phyloP scores from a whole-genome alignment of 192 early-diverging fungal species.

The Coemansia sp. region DNA sequence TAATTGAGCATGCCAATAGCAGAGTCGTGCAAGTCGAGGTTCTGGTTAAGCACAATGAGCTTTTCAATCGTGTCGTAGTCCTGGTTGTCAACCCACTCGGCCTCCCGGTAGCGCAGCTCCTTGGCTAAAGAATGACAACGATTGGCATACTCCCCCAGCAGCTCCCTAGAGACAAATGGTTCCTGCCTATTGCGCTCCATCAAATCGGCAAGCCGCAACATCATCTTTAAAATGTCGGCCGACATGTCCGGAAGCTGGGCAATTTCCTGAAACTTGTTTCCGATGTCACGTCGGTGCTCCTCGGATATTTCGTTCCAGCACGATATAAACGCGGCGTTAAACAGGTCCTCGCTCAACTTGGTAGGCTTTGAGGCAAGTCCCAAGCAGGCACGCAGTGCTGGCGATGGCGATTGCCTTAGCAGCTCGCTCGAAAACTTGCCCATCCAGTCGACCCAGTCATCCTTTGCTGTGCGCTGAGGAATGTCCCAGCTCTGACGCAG shows the following conservation, averaged over 20 bases:
- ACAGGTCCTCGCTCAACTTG: slow-evolving; percentile 81
- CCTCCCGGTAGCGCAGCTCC: slow-evolving; percentile 97
- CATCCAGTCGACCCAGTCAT: slow-evolving; percentile 98
- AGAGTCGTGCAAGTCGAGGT: slow-evolving; percentile 93
- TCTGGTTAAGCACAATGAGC: slow-evolving; percentile 91
- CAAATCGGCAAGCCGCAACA: slow-evolving; percentile 94
- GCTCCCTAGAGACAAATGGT: slow-evolving; percentile 88
- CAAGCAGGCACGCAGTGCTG: slow-evolving; percentile 87
- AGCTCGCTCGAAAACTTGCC: slow-evolving; percentile 84
- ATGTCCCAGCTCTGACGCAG: slow-evolving; percentile 86
- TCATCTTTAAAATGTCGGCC: slow-evolving; percentile 85
- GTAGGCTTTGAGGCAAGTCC: slow-evolving; percentile 75
- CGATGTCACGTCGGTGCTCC: slow-evolving; percentile 87
- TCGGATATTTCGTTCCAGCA: slow-evolving; percentile 93
- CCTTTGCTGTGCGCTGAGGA: slow-evolving; percentile 49
- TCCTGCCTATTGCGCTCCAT: slow-evolving; percentile 99
- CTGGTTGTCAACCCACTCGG: slow-evolving; percentile 83
- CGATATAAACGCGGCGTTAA: slow-evolving; percentile 96
- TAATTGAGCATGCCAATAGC: slow-evolving; percentile 91
- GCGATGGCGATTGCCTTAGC: slow-evolving; percentile 94
- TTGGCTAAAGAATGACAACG: slow-evolving; percentile 96
- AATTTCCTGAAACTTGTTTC: slow-evolving; percentile 74
- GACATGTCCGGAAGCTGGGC: slow-evolving; percentile 79
- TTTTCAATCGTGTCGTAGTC: slow-evolving; percentile 82
- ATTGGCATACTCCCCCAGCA: slow-evolving; percentile 82